Conservation (phyloP, 2,329 filamentous ascomycete species). For the Exophiala lecanii-corni region DNA sequence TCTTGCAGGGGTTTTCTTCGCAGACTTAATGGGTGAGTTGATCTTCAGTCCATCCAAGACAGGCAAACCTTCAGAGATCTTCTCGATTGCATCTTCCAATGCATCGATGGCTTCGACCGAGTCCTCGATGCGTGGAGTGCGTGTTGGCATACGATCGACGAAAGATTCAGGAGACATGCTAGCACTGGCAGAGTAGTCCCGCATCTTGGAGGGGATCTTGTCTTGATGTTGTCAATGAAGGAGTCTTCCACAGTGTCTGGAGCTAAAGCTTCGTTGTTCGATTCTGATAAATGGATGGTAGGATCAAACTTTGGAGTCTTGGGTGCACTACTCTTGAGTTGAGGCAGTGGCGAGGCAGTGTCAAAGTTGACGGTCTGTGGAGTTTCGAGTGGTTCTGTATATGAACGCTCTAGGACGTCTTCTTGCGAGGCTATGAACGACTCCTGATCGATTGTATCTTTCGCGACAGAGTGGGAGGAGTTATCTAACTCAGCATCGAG, state of each 20-base stretch:
- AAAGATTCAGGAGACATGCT: constrained; percentile 18
- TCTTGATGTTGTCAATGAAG: constrained; percentile 29
- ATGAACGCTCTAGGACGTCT: constrained; percentile 1
- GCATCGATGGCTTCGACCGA: constrained; percentile 49
- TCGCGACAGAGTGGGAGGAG: not conserved
- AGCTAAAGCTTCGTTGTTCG: constrained; percentile 4
- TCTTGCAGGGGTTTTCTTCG: constrained; percentile 11
- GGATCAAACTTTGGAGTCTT: constrained; percentile 29
- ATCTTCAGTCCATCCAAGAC: constrained; percentile 20
- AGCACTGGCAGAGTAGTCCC: constrained; percentile 3
- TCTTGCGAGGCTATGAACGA: not conserved
- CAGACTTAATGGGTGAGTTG: constrained; percentile 20
- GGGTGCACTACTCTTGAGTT: constrained; percentile 4
- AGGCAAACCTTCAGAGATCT: constrained; percentile 39
- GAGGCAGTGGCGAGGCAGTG: not conserved
- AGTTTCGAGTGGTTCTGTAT: not conserved
- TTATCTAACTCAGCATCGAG: not conserved
- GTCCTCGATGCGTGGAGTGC: constrained; percentile 35
- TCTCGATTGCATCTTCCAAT: constrained; percentile 49
- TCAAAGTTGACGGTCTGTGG: not conserved
- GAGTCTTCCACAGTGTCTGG: constrained; percentile 26
- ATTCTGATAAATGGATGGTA: constrained; percentile 19
- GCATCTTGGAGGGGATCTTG: constrained; percentile 27
- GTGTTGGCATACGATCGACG: constrained; percentile 19
- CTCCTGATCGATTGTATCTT: not conserved